Conservation (phyloP, 2,329 filamentous ascomycete species). For the Venturia nashicola region DNA sequence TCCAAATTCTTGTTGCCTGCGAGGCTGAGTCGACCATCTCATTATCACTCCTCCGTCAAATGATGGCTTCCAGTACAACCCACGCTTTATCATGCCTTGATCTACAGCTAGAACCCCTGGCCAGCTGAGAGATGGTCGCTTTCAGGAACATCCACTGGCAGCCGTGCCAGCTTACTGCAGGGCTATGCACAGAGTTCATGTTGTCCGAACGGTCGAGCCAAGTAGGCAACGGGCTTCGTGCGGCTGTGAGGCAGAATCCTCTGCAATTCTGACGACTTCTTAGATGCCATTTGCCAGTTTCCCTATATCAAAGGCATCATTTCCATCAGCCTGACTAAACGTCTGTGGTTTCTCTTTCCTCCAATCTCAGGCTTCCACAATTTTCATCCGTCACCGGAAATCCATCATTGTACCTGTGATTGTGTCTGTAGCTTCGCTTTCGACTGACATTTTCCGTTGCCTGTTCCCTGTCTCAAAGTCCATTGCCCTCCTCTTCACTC, state of each 20-base stretch:
- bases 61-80: not conserved
- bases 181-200: not conserved
- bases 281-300: not conserved
- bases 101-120: not conserved
- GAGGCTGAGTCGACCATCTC: not conserved
- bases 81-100: not conserved
- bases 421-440: not conserved
- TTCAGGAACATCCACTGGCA: not conserved
- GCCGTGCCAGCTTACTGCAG: not conserved
- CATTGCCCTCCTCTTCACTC: not conserved
- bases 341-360: not conserved
- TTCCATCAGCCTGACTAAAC: not conserved
- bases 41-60: no score
- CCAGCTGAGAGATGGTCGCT: not conserved
- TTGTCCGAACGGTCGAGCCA: not conserved
- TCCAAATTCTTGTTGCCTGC: not conserved
- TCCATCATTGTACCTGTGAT: not conserved
- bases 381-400: not conserved
- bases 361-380: not conserved
- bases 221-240: not conserved
- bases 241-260: not conserved
- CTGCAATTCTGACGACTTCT: not conserved
- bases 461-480: not conserved
- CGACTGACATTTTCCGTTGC: not conserved
- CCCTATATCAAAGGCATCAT: not conserved